These are phyloP conservation scores for Cucurbitaria berberidis DNA, from an alignment of 2,329 filamentous ascomycete species.

Conservation along the genomic window DNA sequence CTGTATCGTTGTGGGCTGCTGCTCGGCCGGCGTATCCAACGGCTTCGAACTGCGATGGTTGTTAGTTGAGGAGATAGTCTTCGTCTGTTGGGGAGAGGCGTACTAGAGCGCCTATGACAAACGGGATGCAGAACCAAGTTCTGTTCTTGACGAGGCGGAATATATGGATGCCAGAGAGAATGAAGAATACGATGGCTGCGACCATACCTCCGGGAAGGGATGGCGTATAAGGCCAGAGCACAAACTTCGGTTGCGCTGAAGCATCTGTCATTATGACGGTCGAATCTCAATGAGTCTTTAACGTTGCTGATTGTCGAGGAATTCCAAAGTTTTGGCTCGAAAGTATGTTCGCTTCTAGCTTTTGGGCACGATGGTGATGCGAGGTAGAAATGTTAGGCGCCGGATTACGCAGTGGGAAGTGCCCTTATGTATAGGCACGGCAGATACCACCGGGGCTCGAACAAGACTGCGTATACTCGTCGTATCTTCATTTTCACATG, in stretches of 20 bases:
- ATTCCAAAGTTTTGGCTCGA: not conserved
- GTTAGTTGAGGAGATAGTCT: no score
- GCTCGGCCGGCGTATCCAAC: constrained; percentile 51
- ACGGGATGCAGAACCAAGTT: constrained; percentile 60
- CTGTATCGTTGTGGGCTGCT: constrained; percentile 42
- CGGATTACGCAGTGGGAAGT: not conserved
- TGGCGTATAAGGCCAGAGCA: constrained; percentile 52
- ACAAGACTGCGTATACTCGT: not conserved
- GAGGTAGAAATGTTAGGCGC: not conserved
- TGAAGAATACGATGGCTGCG: constrained; percentile 56
- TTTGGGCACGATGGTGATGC: not conserved
- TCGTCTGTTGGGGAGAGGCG: no score
- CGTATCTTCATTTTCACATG: not conserved
- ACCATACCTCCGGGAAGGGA: constrained; percentile 56
- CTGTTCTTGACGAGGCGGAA: constrained; percentile 53
- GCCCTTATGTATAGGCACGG: not conserved
- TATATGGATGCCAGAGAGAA: constrained; percentile 52
- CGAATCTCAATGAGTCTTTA: not conserved
- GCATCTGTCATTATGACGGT: constrained; percentile 24
- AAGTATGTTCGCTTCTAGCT: not conserved
- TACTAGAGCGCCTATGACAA: constrained; percentile 53
- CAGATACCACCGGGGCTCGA: not conserved
- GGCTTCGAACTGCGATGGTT: constrained; percentile 40
- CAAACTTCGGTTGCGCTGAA: constrained; percentile 22
- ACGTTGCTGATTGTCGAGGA: not conserved